These are phyloP conservation scores for Alternaria brassicae DNA, from an alignment of 2,329 filamentous ascomycete species.

Conservation along the genomic window DNA sequence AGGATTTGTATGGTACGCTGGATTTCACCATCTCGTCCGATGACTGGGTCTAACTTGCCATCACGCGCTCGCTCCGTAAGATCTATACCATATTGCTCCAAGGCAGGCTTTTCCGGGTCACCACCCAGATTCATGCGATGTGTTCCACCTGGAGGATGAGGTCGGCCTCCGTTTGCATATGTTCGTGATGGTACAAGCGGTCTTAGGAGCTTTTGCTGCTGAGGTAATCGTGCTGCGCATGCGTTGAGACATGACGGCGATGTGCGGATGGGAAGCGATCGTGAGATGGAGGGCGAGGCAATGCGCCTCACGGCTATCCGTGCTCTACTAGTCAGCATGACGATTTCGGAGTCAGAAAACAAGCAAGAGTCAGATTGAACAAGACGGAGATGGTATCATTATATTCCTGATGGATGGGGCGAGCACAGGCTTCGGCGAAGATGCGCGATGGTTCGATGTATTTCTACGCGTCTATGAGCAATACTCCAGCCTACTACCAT, in stretches of 20 bases:
- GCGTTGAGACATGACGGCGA: conserved; percentile 34
- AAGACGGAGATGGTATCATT: conserved; percentile 22
- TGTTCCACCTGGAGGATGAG: conserved; percentile 88
- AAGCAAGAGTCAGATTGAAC: conserved; percentile 1
- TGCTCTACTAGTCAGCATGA: conserved; percentile 49
- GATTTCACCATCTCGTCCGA: conserved; percentile 90
- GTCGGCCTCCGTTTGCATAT: conserved; percentile 68
- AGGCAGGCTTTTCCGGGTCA: conserved; percentile 78
- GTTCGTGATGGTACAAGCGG: conserved; percentile 56
- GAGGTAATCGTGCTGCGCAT: conserved; percentile 16
- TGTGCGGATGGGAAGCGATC: conserved; percentile 24
- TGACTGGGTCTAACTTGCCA: conserved; percentile 94
- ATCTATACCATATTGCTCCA: conserved; percentile 92
- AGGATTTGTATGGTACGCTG: conserved; percentile 94
- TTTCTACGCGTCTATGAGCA: conserved; percentile 24
- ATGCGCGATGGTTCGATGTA: conserved; percentile 31
- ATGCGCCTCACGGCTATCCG: conserved; percentile 47
- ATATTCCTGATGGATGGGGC: conserved; percentile 32
- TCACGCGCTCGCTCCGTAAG: conserved; percentile 83
- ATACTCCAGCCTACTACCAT: conserved; percentile 9
- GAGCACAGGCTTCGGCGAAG: conserved; percentile 32
- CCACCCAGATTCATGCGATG: conserved; percentile 90
- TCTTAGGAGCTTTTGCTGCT: conserved; percentile 23
- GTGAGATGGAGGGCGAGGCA: conserved; percentile 23
- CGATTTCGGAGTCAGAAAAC: conserved; percentile 16